phyloP scores from a whole-genome alignment of 345 rosid species.

The Salix viminalis region DNA sequence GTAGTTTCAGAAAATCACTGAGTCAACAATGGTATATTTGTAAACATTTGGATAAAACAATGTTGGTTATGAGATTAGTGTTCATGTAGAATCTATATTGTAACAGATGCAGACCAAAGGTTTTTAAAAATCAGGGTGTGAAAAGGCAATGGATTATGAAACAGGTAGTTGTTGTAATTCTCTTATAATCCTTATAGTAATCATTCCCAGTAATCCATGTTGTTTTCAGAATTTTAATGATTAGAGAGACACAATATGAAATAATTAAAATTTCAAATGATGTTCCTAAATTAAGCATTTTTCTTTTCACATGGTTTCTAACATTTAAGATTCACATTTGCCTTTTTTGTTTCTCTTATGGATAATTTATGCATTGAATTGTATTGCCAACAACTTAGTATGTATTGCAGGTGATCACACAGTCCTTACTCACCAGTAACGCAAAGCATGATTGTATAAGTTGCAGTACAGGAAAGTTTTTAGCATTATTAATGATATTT shows the following conservation, averaged over 20 bases:
- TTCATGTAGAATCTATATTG: too few species aligned
- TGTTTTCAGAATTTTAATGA: too few species aligned
- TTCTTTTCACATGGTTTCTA: neutral
- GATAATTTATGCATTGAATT: neutral
- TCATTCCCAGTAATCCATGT: too few species aligned
- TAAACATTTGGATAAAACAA: too few species aligned
- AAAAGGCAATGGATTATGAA: too few species aligned
- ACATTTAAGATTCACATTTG: neutral
- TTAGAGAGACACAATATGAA: neutral
- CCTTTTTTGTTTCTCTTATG: neutral
- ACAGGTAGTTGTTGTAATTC: too few species aligned
- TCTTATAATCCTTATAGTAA: too few species aligned
- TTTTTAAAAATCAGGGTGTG: too few species aligned
- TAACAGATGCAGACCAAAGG: too few species aligned
- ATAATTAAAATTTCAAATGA: neutral
- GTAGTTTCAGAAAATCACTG: too few species aligned
- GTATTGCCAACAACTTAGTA: neutral
- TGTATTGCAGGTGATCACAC: slow-evolving; percentile 60
- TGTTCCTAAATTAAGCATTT: neutral
- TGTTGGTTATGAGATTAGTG: too few species aligned
- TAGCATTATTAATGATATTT: slow-evolving; percentile 53
- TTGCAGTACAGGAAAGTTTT: slow-evolving; percentile 88
- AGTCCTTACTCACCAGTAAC: slow-evolving; percentile 48
- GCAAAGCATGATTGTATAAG: slow-evolving; percentile 52
- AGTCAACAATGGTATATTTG: too few species aligned